phyloP scores from a whole-genome alignment of 1,284 basidiomycete species.

The Tausonia pullulans region DNA sequence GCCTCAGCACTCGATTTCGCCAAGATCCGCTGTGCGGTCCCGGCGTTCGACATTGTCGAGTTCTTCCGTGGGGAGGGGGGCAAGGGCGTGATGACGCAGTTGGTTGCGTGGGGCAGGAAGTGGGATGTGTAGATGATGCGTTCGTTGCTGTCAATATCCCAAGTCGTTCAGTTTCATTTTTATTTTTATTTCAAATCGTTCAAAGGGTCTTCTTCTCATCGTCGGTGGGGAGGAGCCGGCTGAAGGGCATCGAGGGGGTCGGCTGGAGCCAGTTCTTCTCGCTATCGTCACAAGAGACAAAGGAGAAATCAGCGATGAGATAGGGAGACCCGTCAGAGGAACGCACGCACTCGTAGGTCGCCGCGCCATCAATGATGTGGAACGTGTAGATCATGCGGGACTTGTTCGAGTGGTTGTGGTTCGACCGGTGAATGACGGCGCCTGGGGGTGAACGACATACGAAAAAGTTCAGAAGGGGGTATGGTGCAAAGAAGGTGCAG shows the following conservation, averaged over 20 bases:
- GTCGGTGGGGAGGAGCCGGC: constrained; percentile 44
- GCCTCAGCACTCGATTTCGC: constrained; percentile 26
- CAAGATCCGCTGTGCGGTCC: constrained; percentile 29
- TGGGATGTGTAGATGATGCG: constrained; percentile 1
- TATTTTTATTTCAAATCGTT: no score
- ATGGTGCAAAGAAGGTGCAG: not conserved
- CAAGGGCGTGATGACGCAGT: constrained; percentile 28
- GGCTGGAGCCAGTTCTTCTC: constrained; percentile 84
- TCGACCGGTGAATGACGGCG: constrained; percentile 75
- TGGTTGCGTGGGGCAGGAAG: constrained; percentile 30
- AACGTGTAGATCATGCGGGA: constrained; percentile 85
- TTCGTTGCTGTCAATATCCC: no score
- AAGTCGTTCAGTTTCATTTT: no score
- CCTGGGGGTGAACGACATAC: constrained; percentile 37
- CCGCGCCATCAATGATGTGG: constrained; percentile 49
- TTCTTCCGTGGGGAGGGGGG: constrained; percentile 33
- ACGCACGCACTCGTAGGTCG: not conserved
- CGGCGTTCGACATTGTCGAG: constrained; percentile 31
- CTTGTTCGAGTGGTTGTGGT: constrained; percentile 56
- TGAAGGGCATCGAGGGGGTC: constrained; percentile 66
- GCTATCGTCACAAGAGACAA: constrained; percentile 42
- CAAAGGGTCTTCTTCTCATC: no score
- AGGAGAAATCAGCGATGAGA: not conserved
- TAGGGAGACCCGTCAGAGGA: not conserved
- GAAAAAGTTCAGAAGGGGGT: not conserved